Evolutionary conservation across 2,329 filamentous ascomycete species (phyloP).

Genomic region (Metarhizium brunneum): DNA sequence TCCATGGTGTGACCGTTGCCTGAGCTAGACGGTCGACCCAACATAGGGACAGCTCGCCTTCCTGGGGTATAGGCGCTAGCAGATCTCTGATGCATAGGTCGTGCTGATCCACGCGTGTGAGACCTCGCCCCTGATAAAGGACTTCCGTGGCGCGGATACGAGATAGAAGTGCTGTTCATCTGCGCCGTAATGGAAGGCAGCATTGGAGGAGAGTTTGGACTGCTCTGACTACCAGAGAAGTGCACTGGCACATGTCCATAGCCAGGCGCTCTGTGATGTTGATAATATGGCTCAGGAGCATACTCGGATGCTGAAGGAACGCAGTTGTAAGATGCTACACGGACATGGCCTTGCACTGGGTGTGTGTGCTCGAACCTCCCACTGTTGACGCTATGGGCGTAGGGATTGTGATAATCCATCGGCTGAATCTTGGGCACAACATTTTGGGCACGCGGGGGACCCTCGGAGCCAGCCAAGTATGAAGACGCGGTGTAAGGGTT

Average conservation of each 20-base stretch:
- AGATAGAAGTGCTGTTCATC: conserved; percentile 4
- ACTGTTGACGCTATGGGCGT: background rate
- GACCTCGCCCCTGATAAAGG: background rate
- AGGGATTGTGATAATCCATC: conserved; percentile 8
- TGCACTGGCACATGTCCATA: background rate
- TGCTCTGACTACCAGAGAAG: conserved; percentile 1
- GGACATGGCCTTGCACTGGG: background rate
- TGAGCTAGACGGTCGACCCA: conserved; percentile 12
- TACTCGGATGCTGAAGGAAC: background rate
- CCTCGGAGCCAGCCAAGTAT: conserved; percentile 3
- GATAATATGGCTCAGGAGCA: background rate
- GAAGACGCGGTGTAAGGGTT: conserved; percentile 5
- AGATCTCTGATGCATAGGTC: conserved; percentile 15
- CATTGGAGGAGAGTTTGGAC: conserved; percentile 6
- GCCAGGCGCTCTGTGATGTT: background rate
- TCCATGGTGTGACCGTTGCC: conserved; percentile 6
- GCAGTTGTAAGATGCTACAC: conserved; percentile 2
- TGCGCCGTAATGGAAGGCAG: conserved; percentile 17
- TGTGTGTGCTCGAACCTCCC: background rate
- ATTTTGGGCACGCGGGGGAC: conserved; percentile 11
- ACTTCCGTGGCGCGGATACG: background rate
- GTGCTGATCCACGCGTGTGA: conserved; percentile 1
- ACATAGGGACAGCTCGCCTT: conserved; percentile 5
- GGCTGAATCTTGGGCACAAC: conserved; percentile 15
- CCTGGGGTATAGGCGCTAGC: conserved; percentile 12